Evolutionary conservation across 176 grass and related monocot genomes (phyloP), one percentile per base, ranked within the genome.

Genomic region (Musa troglodytarum): DNA sequence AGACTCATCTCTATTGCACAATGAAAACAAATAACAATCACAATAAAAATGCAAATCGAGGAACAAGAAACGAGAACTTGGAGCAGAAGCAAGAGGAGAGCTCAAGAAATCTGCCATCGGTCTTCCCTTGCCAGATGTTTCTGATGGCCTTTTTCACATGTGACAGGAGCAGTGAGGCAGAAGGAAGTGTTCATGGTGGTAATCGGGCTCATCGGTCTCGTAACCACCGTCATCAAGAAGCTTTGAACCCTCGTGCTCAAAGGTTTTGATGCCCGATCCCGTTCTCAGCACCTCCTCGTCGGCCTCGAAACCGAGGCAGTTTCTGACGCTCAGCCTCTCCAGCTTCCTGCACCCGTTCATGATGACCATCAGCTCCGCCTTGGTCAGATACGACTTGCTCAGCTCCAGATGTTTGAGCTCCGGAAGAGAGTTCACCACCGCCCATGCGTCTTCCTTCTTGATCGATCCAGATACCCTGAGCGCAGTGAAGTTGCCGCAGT

Each of bases 291-390:
- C 85, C 3, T 86, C 88, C 56, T 88, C 81, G 0, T 53, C 53
- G 0, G 82, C 72, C 69, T 86, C 78, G 73, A 95, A 95, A 11
- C 91, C 91, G 3, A 95, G 85, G 58, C 91, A 95, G 26, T 79
- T 8, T 63, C 61, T 87, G 55, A 82, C 91, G 74, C 59, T 81
- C 81, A 95, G 62, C 26, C 82, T 82, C 62, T 52, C 12, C 43
- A 95, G 74, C 1, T 11, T 67, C 57, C 3, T 12, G 83, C 88
- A 95, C 19, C 81, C 85, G 57, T 54, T 77, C 72, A 90, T 56
- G 20, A 90, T 78, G 24, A 70, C 55, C 20, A 88, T 59, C 43
- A 95, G 51, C 61, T 82, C 78, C 1, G 78, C 74, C 74, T 50
- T 82, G 63, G 81, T 88, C 26, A 95, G 25, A 81, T 86, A 95